Evolutionary conservation across 805 yeast species (phyloP), one percentile per base, ranked within the genome.

Genomic region (Candida vartiovaarae): DNA sequence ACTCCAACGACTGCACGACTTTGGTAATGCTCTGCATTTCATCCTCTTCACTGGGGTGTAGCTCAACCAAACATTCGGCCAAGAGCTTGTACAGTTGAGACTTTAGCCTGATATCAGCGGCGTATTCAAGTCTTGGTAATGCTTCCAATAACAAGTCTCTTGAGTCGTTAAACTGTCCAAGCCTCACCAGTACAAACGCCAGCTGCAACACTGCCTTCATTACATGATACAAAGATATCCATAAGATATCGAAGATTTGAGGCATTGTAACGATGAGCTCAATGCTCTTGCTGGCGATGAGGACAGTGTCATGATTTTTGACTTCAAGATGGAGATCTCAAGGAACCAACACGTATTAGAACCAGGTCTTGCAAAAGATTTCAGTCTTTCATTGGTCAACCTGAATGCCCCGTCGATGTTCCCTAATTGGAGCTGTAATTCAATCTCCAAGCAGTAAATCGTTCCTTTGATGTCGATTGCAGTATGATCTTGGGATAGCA

Each of bases 251-350:
- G 84, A 74, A 9, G 67, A 53, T 38, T 72, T 70, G 2, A 82
- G 59, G 41, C 78, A 68, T 47, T 75, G 76, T 5, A 75, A 55
- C 0, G 80, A 53, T 20, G 72, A 54, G 1, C 82, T 71, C 7
- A 82, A 49, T 0, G 75, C 77, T 44, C 82, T 66, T 8, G 72
- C 59, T 10, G 78, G 74, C 4, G 68, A 60, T 0, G 75, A 71
- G 11, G 72, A 57, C 5, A 61, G 51, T 25, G 71, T 51, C 45
- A 78, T 60, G 1, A 77, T 65, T 10, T 63, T 53, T 36, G 77
- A 70, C 51, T 75, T 73, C 40, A 78, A 52, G 8, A 78, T 51
- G 38, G 70, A 75, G 43, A 74, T 68, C 52, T 67, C 67, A 24
- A 78, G 60, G 32, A 65, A 64, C 67, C 76, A 71, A 39, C 63